Evolutionary conservation across 2,329 filamentous ascomycete species (phyloP).

Genomic region (Pseudogymnoascus destructans): DNA sequence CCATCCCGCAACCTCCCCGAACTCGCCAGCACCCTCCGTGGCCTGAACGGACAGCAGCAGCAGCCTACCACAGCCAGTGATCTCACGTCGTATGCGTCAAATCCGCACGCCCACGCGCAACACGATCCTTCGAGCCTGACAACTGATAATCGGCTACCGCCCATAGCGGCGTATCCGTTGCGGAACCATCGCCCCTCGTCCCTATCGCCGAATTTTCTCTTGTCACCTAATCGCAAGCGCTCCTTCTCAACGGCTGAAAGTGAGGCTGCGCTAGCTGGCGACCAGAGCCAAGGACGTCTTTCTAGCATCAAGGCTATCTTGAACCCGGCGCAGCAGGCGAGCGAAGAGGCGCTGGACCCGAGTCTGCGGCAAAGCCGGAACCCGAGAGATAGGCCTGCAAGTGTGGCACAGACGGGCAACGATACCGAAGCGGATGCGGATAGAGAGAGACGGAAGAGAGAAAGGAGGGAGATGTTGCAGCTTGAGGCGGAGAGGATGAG

Average conservation of each 20-base stretch:
- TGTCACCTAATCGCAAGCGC: constrained; percentile 49
- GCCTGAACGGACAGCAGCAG: constrained; percentile 22
- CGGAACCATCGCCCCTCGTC: constrained; percentile 41
- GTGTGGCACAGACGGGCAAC: not conserved
- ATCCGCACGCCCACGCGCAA: constrained; percentile 15
- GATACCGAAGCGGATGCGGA: not conserved
- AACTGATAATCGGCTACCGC: constrained; percentile 46
- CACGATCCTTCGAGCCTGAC: constrained; percentile 32
- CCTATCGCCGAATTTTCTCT: constrained; percentile 46
- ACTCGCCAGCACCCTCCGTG: constrained; percentile 17
- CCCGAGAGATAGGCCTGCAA: constrained; percentile 10
- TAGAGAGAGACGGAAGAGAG: constrained; percentile 39
- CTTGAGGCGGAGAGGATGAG: constrained; percentile 64
- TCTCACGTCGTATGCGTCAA: constrained; percentile 32
- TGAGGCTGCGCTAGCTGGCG: constrained; percentile 25
- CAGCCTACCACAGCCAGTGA: constrained; percentile 36
- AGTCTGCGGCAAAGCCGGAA: constrained; percentile 3
- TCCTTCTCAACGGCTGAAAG: constrained; percentile 51
- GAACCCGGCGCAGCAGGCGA: constrained; percentile 37
- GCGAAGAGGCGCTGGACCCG: constrained; percentile 11
- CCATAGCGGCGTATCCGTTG: constrained; percentile 27
- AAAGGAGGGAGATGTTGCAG: constrained; percentile 52
- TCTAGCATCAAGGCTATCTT: constrained; percentile 67
- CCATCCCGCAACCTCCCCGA: constrained; percentile 23
- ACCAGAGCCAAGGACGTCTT: constrained; percentile 45